Percentiles rank a stretch among this genome's conserved stretches.
These are phyloP conservation scores for Platanthera zijinensis DNA, from an alignment of 106 monocot species.

Conservation along the genomic window DNA sequence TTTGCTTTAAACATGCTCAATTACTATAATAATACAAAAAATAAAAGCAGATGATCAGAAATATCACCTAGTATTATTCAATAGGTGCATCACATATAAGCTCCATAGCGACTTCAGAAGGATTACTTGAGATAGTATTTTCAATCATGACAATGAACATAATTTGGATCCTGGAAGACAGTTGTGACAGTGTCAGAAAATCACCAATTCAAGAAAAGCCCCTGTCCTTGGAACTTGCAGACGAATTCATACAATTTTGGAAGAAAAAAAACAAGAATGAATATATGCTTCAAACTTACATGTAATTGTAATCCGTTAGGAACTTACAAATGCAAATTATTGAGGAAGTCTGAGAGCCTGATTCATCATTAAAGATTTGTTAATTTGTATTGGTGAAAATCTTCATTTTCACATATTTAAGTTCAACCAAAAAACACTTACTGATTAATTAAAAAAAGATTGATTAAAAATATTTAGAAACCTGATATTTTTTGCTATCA, in stretches of 20 bases:
- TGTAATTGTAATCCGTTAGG: background rate
- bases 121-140: background rate
- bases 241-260: background rate
- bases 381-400: conserved; percentile 3
- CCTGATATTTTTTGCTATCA: conserved; percentile 93
- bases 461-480: conserved; percentile 14
- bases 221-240: too few relatives aligned
- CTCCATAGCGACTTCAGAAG: background rate
- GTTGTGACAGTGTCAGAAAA: background rate
- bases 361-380: conserved; percentile 3
- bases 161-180: background rate
- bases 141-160: background rate
- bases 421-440: background rate
- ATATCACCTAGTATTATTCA: background rate
- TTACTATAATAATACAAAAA: background rate
- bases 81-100: background rate
- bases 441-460: background rate
- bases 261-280: background rate
- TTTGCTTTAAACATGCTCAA: background rate
- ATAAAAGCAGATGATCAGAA: background rate
- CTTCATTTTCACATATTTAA: background rate
- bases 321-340: conserved; percentile 41
- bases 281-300: conserved; percentile 10
- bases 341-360: conserved; percentile 89
- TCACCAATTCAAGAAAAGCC: background rate